Percentiles rank a stretch among this genome's conserved stretches.
phyloP scores from a whole-genome alignment of 805 yeast genomes.

The Yarrowia phangngaensis region DNA sequence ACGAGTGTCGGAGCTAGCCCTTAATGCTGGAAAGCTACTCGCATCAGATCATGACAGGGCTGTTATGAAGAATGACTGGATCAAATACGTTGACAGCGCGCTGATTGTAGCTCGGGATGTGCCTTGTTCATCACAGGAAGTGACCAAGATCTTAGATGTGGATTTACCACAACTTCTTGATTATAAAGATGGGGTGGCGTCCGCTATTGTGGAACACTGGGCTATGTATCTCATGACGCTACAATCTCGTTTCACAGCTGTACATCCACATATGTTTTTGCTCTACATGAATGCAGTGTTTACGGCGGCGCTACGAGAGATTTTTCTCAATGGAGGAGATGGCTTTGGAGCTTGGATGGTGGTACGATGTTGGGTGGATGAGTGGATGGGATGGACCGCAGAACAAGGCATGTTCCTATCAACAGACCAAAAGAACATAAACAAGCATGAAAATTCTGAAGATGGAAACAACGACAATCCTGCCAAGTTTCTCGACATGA shows the following conservation, averaged over 20 bases:
- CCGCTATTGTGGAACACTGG: conserved; percentile 37
- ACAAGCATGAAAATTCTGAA: conserved; percentile 11
- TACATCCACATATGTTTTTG: conserved; percentile 54
- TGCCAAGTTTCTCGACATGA: conserved; percentile 22
- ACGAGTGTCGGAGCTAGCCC: conserved; percentile 52
- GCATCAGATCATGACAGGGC: conserved; percentile 44
- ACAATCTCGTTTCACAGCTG: conserved; percentile 48
- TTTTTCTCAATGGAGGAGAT: conserved; percentile 54
- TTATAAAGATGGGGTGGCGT: conserved; percentile 22
- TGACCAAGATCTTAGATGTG: conserved; percentile 33
- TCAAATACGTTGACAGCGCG: conserved; percentile 45
- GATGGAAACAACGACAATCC: conserved; percentile 8
- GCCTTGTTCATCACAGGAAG: conserved; percentile 44
- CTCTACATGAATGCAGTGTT: conserved; percentile 52
- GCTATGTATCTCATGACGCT: conserved; percentile 43
- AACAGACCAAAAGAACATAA: conserved; percentile 17
- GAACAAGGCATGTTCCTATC: conserved; percentile 44
- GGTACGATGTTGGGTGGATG: conserved; percentile 71
- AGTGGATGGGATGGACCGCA: conserved; percentile 62
- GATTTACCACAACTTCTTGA: conserved; percentile 36
- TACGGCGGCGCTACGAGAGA: conserved; percentile 59
- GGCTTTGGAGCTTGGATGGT: conserved; percentile 75
- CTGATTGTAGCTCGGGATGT: conserved; percentile 49
- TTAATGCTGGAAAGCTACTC: conserved; percentile 48
- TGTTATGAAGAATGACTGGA: conserved; percentile 59